Evolutionary conservation across 2,329 filamentous ascomycete species (phyloP), one percentile per base, ranked within the genome.

Genomic region (Myriosclerotinia curreyana): DNA sequence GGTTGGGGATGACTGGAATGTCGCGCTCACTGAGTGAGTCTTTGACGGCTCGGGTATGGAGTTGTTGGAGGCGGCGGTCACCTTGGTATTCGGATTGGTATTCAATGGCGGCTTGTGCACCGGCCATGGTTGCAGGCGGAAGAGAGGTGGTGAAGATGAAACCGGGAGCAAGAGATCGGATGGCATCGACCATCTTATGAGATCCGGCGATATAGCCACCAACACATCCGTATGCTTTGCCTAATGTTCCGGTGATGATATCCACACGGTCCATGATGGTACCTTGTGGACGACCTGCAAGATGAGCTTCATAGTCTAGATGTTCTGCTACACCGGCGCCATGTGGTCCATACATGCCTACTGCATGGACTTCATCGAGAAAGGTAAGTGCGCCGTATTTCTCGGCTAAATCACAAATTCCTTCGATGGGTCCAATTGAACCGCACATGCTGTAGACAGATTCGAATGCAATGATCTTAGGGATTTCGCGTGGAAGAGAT

Each of bases 381-480:
- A 99, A 99, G 72, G 95, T 99, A 69, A 99, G 87, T 48, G 95
- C 95, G 65, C 95, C 95, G 76, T 99, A 99, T 81, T 96, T 97
- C 68, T 98, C 93, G 12, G 95, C 94, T 62, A 99, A 81, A 75
- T 99, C 92, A 76, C 94, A 98, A 67, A 99, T 98, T 74, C 89
- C 89, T 78, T 93, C 91, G 71, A 99, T 99, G 0, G 95, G 95
- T 0, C 92, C 95, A 75, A 99, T 91, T 20, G 92, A 96, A 68
- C 95, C 95, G 75, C 95, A 99, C 95, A 99, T 99, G 81, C 92
- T 96, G 80, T 99, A 99, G 4, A 99, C 95, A 38, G 92, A 96
- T 79, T 99, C 95, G 69, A 98, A 99, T 2, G 95, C 95, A 69
- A 99, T 99, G 70, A 99, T 96, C 82, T 99, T 99, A 65, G 95